Evolutionary conservation across 306 rosid genomes (phyloP).

Genomic region (Quercus parvula): DNA sequence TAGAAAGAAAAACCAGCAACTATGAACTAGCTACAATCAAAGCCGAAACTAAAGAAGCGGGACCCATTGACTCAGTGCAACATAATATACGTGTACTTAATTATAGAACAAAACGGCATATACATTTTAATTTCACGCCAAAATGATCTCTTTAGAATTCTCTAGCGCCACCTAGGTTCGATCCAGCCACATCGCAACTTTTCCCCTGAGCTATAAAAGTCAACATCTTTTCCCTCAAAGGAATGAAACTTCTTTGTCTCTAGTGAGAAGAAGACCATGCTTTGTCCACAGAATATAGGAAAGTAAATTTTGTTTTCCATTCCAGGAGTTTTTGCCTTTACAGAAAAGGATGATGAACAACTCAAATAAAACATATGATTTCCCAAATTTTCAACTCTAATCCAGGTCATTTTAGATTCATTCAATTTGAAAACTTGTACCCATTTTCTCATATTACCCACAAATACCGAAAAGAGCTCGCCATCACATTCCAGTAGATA

Average conservation of each 20-base stretch:
- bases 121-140: background rate
- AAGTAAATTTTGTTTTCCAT: background rate
- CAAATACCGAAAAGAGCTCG: background rate
- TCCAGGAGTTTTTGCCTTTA: background rate
- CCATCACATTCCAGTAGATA: constrained; percentile 1
- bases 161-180: background rate
- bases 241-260: background rate
- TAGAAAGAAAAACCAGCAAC: too few relatives aligned
- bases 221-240: background rate
- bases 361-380: background rate
- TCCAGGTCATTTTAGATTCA: background rate
- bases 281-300: background rate
- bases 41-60: too few relatives aligned
- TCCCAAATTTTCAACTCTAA: background rate
- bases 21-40: too few relatives aligned
- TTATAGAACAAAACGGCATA: background rate
- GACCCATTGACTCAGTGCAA: too few relatives aligned
- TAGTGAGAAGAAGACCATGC: background rate
- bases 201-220: background rate
- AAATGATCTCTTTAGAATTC: background rate
- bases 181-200: background rate
- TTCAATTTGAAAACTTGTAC: background rate
- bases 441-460: background rate
- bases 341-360: background rate
- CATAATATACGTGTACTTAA: too few relatives aligned